These are phyloP conservation scores for Cryptosporidium sp. DNA, from an alignment of 169 alveolate genomes.

Conservation along the genomic window DNA sequence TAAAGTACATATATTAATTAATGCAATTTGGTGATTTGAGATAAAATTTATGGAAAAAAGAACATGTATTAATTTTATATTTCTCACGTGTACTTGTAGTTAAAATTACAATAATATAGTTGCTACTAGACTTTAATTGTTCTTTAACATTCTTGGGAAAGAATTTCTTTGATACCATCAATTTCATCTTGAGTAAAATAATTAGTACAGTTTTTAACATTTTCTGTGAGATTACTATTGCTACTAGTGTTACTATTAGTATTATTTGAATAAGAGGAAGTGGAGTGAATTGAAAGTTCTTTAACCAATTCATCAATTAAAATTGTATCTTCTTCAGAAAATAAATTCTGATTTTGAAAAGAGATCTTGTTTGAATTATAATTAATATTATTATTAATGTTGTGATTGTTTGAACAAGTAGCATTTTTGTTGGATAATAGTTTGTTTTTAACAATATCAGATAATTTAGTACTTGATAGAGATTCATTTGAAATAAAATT, in stretches of 20 bases:
- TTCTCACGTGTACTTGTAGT: neutral
- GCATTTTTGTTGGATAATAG: neutral
- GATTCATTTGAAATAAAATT: neutral
- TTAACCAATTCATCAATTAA: slow-evolving; percentile 21
- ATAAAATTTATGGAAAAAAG: too few species aligned
- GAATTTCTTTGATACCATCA: slow-evolving; percentile 56
- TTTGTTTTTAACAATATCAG: slow-evolving; percentile 42
- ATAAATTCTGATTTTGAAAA: neutral
- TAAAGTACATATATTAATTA: too few species aligned
- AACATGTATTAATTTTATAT: neutral
- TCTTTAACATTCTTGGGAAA: slow-evolving; percentile 11
- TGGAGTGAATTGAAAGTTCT: neutral
- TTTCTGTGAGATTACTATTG: neutral
- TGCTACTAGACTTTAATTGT: neutral
- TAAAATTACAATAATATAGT: too few species aligned
- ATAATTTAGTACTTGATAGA: slow-evolving; percentile 1
- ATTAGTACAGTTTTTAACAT: neutral
- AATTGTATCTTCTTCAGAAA: slow-evolving; percentile 38
- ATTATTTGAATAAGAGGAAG: neutral
- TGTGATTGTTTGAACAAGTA: neutral
- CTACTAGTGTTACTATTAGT: neutral
- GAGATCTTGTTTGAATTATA: neutral
- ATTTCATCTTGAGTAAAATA: slow-evolving; percentile 44
- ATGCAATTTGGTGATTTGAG: neutral
- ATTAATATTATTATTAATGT: too few species aligned